These are phyloP conservation scores for Solanum medicagineum DNA, from an alignment of 257 asterid genomes.

Conservation along the genomic window DNA sequence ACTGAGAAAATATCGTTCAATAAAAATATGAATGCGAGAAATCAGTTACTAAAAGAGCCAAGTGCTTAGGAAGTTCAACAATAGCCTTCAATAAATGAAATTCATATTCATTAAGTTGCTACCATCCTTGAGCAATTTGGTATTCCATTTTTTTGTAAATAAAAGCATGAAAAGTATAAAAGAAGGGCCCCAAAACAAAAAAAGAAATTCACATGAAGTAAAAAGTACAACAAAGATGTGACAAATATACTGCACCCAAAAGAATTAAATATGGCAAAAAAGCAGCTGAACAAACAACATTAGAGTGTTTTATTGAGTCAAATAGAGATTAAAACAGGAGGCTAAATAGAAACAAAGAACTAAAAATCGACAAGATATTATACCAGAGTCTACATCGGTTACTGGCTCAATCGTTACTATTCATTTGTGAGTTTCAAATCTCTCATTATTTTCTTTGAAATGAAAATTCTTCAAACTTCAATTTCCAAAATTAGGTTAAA, in stretches of 20 bases:
- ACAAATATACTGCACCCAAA: too few relatives aligned
- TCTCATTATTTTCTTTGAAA: neutral
- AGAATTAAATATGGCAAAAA: neutral
- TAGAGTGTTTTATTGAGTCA: neutral
- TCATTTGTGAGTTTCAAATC: neutral
- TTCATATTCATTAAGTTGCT: too few relatives aligned
- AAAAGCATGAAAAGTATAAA: neutral
- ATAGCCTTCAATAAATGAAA: too few relatives aligned
- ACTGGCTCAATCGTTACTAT: neutral
- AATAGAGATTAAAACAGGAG: neutral
- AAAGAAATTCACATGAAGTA: too few relatives aligned
- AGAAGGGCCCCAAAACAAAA: neutral
- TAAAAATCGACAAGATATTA: neutral
- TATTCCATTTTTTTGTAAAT: too few relatives aligned
- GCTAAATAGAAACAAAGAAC: neutral
- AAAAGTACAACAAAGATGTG: too few relatives aligned
- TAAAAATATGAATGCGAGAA: too few relatives aligned
- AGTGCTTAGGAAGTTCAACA: too few relatives aligned
- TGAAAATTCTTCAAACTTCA: neutral
- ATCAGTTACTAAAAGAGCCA: too few relatives aligned
- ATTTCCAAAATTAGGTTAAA: neutral
- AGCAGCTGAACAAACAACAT: neutral
- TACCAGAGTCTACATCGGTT: too few relatives aligned
- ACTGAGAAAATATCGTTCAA: too few relatives aligned
- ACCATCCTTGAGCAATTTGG: neutral